Percentiles rank a stretch among this genome's conserved stretches.
phyloP scores from a whole-genome alignment of 2,329 filamentous ascomycete genomes.

The Colletotrichum falcatum region DNA sequence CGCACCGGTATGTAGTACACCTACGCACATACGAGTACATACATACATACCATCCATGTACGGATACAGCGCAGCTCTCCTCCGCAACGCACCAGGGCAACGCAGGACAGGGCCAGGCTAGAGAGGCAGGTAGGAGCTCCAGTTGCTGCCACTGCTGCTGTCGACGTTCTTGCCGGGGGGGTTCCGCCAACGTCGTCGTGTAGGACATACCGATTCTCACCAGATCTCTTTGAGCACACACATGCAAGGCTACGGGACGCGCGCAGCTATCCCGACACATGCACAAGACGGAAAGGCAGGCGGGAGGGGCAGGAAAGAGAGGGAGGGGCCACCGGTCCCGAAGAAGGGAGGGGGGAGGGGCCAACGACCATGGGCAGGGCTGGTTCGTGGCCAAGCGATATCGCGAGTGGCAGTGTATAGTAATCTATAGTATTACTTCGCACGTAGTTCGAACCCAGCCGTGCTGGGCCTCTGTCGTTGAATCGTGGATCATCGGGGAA shows the following conservation, averaged over 20 bases:
- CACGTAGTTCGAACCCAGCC: conserved; percentile 1
- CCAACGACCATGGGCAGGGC: conserved; percentile 1
- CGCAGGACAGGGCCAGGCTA: neutral
- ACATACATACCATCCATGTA: neutral
- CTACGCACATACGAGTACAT: too few species aligned
- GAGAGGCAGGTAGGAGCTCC: neutral
- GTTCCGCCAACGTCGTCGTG: neutral
- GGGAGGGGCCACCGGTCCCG: neutral
- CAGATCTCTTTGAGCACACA: conserved; percentile 36
- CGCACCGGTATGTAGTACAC: neutral
- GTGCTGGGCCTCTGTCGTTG: conserved; percentile 4
- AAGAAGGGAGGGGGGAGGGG: conserved; percentile 7
- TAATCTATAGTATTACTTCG: neutral
- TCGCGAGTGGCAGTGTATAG: neutral
- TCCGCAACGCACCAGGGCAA: conserved; percentile 1
- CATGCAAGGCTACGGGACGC: conserved; percentile 38
- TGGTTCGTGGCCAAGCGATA: neutral
- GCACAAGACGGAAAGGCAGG: conserved; percentile 37
- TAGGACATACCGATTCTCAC: conserved; percentile 37
- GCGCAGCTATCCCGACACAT: conserved; percentile 39
- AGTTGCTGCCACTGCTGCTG: neutral
- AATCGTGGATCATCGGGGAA: conserved; percentile 4
- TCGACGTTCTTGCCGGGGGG: neutral
- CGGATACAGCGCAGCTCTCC: conserved; percentile 3
- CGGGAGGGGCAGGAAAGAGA: conserved; percentile 10